These are phyloP conservation scores for Cercospora zeae-maydis DNA, from an alignment of 2,329 filamentous ascomycete species.

Conservation along the genomic window DNA sequence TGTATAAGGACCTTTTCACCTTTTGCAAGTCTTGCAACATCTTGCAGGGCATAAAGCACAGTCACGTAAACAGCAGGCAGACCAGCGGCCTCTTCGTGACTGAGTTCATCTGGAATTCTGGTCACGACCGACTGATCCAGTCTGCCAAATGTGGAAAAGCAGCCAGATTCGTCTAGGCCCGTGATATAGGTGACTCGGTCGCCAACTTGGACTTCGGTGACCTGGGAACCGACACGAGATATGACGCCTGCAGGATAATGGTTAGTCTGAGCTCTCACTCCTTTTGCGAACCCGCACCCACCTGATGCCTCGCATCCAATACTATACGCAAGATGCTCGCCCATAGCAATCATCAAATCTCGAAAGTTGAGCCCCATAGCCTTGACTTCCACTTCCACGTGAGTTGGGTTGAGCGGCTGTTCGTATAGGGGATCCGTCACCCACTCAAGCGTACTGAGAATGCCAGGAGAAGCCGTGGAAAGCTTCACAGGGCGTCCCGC, in stretches of 20 bases:
- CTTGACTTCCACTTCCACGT: conserved; percentile 29
- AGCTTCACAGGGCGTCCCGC: no score
- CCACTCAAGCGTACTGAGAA: no score
- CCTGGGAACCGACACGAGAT: conserved; percentile 17
- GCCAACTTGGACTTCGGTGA: conserved; percentile 15
- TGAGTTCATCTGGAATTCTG: conserved; percentile 13
- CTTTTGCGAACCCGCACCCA: conserved; percentile 8
- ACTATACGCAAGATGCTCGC: conserved; percentile 14
- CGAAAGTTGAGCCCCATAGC: conserved; percentile 29
- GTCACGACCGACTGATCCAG: no score
- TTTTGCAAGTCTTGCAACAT: conserved; percentile 29
- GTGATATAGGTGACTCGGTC: conserved; percentile 17
- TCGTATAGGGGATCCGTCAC: no score
- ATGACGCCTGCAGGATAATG: no score
- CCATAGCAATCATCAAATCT: conserved; percentile 26
- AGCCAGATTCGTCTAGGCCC: no score
- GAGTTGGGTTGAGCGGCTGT: no score
- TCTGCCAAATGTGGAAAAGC: no score
- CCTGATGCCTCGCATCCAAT: conserved; percentile 16
- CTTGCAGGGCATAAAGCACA: conserved; percentile 32
- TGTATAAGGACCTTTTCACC: conserved; percentile 39
- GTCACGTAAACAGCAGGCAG: conserved; percentile 28
- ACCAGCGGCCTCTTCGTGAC: conserved; percentile 25
- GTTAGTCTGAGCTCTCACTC: no score
- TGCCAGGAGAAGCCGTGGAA: no score